These are phyloP conservation scores for Sclerotinia nivalis DNA, from an alignment of 2,329 filamentous ascomycete species.

Conservation along the genomic window DNA sequence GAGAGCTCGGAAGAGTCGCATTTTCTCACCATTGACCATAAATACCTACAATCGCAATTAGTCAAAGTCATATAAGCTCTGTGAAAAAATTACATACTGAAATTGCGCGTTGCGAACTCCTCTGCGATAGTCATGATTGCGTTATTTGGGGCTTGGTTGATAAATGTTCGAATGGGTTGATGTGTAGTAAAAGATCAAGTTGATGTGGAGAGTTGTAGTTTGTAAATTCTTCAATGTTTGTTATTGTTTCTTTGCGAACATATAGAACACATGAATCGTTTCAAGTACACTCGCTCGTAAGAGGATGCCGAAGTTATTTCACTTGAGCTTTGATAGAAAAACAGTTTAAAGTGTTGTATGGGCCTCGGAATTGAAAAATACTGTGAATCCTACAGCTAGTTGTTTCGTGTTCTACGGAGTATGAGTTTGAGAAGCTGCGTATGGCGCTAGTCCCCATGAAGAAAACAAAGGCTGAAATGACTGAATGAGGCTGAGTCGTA, in stretches of 20 bases:
- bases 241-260: conserved; percentile 20
- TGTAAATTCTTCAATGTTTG: conserved; percentile 11
- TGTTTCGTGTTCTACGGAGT: conserved; percentile 16
- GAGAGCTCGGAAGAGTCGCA: conserved; percentile 21
- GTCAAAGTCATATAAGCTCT: conserved; percentile 18
- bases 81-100: conserved; percentile 57
- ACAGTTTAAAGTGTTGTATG: conserved; percentile 2
- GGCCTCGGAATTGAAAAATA: conserved; percentile 11
- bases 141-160: conserved; percentile 25
- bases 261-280: conserved; percentile 25
- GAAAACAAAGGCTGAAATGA: conserved; percentile 20
- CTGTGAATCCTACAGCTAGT: conserved; percentile 12
- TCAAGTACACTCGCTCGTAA: not conserved
- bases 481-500: conserved; percentile 14
- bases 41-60: conserved; percentile 55
- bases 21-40: conserved; percentile 71
- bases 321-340: conserved; percentile 19
- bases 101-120: conserved; percentile 72
- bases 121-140: conserved; percentile 69
- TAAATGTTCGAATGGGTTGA: conserved; percentile 9
- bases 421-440: conserved; percentile 20
- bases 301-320: conserved; percentile 7
- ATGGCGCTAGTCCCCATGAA: conserved; percentile 18
- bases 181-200: not conserved
- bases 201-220: not conserved